Evolutionary conservation across 768 basidiomycete species (phyloP).

Genomic region (Panaeolus papilionaceus): DNA sequence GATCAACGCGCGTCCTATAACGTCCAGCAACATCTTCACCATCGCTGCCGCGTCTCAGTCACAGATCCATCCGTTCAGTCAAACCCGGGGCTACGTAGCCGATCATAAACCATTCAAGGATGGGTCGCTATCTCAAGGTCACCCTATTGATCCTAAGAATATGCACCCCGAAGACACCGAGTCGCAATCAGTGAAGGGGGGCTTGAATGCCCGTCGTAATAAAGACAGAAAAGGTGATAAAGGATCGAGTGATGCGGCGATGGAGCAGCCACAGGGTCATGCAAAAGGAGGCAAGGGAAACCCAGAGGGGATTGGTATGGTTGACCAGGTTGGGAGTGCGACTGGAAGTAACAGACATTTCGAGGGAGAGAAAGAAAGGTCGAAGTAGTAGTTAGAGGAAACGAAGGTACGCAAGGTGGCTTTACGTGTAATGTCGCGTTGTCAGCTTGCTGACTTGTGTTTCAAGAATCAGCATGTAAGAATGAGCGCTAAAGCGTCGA

Average conservation of each 20-base stretch:
- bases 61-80: not conserved
- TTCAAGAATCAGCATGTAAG: no score
- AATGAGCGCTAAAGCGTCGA: not conserved
- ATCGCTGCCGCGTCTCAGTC: not conserved
- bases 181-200: conserved; percentile 25
- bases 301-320: conserved; percentile 31
- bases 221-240: conserved; percentile 7
- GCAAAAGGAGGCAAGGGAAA: conserved; percentile 26
- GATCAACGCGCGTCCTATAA: not conserved
- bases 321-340: conserved; percentile 33
- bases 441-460: no score
- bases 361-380: not conserved
- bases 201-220: conserved; percentile 20
- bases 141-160: conserved; percentile 25
- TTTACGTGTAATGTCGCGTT: not conserved
- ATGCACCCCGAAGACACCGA: conserved; percentile 26
- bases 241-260: conserved; percentile 28
- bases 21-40: conserved; percentile 6
- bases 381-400: not conserved
- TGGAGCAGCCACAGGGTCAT: conserved; percentile 19
- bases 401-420: not conserved
- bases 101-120: conserved; percentile 7
- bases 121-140: conserved; percentile 25
- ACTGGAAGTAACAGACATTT: conserved; percentile 16
- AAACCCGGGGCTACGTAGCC: conserved; percentile 11